Conservation (phyloP, 208 protist genomes). For the Wallacemonas sp. region DNA sequence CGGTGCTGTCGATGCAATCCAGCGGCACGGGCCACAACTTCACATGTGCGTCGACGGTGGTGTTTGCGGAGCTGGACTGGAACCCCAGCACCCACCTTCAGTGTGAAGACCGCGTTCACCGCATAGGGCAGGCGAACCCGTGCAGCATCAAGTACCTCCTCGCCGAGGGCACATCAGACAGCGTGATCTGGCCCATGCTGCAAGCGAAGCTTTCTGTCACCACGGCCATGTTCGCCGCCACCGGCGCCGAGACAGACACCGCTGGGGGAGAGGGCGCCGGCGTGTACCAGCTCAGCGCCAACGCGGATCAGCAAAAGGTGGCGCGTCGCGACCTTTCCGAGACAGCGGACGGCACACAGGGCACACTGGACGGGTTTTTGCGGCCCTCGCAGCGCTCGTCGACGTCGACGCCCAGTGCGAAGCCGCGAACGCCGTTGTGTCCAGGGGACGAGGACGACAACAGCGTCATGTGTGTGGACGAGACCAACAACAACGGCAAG, state of each 20-base stretch:
- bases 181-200: slow-evolving; percentile 90
- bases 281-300: slow-evolving; percentile 23
- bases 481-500: background rate
- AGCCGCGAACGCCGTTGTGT: background rate
- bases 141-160: slow-evolving; percentile 94
- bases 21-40: slow-evolving; percentile 96
- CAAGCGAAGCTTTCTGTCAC: slow-evolving; percentile 86
- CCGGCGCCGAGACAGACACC: slow-evolving; percentile 1
- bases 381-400: slow-evolving; percentile 4
- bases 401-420: background rate
- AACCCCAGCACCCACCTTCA: slow-evolving; percentile 95
- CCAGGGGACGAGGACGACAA: background rate
- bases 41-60: slow-evolving; percentile 89
- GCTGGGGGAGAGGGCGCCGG: background rate
- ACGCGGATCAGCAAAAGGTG: slow-evolving; percentile 40
- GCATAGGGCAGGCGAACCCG: slow-evolving; percentile 91
- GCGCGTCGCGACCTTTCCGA: slow-evolving; percentile 32
- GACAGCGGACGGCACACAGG: slow-evolving; percentile 3
- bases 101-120: slow-evolving; percentile 96
- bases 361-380: slow-evolving; percentile 52
- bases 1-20: slow-evolving; percentile 93
- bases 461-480: background rate
- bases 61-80: slow-evolving; percentile 98
- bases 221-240: slow-evolving; percentile 10
- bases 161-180: slow-evolving; percentile 88